Conservation (phyloP, 1,284 basidiomycete species). For the Cryptococcus hybrid region DNA sequence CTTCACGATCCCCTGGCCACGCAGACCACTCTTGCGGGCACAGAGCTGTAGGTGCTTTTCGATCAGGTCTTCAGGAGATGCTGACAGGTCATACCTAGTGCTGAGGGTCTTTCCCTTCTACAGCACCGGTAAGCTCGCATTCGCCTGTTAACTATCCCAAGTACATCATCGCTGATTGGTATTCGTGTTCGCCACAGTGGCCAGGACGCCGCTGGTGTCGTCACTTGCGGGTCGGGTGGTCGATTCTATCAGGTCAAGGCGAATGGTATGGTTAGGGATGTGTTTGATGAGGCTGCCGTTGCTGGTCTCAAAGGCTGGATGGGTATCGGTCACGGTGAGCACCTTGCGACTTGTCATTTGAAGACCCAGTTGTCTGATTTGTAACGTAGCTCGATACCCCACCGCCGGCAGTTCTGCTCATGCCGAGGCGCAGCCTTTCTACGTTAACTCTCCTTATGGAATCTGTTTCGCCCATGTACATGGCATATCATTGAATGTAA, state of each 20-base stretch:
- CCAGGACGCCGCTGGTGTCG: constrained; percentile 97
- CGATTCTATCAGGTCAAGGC: constrained; percentile 98
- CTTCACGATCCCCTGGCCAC: constrained; percentile 67
- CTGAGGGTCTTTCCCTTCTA: constrained; percentile 83
- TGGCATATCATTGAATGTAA: constrained; percentile 11
- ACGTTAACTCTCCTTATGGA: constrained; percentile 94
- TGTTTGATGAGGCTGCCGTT: constrained; percentile 82
- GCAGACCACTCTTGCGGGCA: constrained; percentile 62
- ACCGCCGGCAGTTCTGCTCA: constrained; percentile 97
- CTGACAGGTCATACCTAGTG: constrained; percentile 25
- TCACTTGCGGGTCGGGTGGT: constrained; percentile 93
- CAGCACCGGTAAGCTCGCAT: constrained; percentile 65
- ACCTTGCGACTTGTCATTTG: background rate
- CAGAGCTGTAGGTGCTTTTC: constrained; percentile 62
- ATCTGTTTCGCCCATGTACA: constrained; percentile 96
- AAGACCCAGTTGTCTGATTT: background rate
- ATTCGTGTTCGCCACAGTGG: constrained; percentile 53
- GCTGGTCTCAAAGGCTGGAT: constrained; percentile 83
- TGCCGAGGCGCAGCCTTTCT: constrained; percentile 99
- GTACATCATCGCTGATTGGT: background rate
- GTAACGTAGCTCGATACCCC: constrained; percentile 78
- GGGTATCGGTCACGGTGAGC: constrained; percentile 94
- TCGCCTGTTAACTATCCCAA: background rate
- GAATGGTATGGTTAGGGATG: constrained; percentile 99
- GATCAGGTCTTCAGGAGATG: background rate